A percentile compares a stretch with the other conserved stretches of the same genome.
These are phyloP conservation scores for Brassica cretica DNA, from an alignment of 345 rosid genomes.

Conservation along the genomic window DNA sequence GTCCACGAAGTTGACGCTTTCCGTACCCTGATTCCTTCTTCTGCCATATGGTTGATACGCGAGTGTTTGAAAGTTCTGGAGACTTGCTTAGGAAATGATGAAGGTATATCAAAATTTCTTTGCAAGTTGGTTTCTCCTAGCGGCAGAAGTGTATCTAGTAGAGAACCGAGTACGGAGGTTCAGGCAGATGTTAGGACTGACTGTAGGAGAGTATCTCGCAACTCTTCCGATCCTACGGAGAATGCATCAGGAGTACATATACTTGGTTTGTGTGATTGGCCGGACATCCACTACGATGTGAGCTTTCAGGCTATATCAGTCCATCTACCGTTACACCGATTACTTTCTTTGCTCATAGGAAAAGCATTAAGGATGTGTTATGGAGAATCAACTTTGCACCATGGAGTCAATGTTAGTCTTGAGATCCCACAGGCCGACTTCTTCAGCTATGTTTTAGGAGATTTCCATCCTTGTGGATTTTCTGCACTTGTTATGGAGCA, in stretches of 20 bases:
- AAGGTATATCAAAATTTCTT: conserved; percentile 46
- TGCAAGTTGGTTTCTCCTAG: conserved; percentile 38
- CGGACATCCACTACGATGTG: conserved; percentile 69
- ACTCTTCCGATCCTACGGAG: conserved; percentile 41
- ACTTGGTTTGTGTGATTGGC: conserved; percentile 69
- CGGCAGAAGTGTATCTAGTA: conserved; percentile 49
- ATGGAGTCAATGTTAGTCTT: conserved; percentile 32
- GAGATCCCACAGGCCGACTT: conserved; percentile 50
- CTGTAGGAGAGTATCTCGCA: conserved; percentile 31
- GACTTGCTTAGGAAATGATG: conserved; percentile 64
- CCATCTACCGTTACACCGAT: conserved; percentile 78
- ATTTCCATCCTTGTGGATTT: conserved; percentile 77
- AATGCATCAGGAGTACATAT: conserved; percentile 41
- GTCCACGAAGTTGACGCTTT: conserved; percentile 30
- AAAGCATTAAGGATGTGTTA: conserved; percentile 64
- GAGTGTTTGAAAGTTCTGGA: conserved; percentile 83
- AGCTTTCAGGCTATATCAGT: conserved; percentile 77
- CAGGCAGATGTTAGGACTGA: conserved; percentile 37
- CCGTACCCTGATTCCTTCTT: conserved; percentile 50
- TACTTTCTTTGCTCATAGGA: conserved; percentile 72
- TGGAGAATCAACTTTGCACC: conserved; percentile 52
- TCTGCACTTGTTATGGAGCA: conserved; percentile 88
- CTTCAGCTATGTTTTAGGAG: conserved; percentile 62
- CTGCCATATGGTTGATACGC: conserved; percentile 56
- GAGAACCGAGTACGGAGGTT: conserved; percentile 44